Percentiles rank a stretch among this genome's conserved stretches.
phyloP scores from a whole-genome alignment of 176 grass and related monocot genomes.

The Eleusine coracana region DNA sequence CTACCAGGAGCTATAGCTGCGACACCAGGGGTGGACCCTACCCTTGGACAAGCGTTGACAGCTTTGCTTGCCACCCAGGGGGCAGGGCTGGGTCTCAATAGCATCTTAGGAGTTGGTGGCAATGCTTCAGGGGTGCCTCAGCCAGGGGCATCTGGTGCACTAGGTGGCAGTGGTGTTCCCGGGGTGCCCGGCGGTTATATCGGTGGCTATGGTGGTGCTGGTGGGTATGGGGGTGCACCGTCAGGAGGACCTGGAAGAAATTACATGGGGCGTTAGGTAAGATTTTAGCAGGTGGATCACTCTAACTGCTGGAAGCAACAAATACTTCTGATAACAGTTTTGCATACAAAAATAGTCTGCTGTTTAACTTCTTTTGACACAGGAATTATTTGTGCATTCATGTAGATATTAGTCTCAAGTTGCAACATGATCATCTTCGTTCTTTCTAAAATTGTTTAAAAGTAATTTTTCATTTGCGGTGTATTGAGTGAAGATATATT shows the following conservation, averaged over 20 bases:
- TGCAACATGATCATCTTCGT: neutral
- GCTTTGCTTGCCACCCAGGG: slow-evolving; percentile 80
- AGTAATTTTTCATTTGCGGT: neutral
- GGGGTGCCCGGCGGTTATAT: slow-evolving; percentile 59
- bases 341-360: neutral
- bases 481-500: neutral
- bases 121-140: slow-evolving; percentile 46
- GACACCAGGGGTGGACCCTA: slow-evolving; percentile 71
- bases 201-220: slow-evolving; percentile 68
- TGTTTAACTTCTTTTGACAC: neutral
- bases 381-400: slow-evolving; percentile 3
- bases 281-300: slow-evolving; percentile 37
- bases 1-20: slow-evolving; percentile 53
- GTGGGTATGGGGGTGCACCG: slow-evolving; percentile 70
- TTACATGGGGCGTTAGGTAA: slow-evolving; percentile 97
- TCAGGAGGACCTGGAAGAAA: slow-evolving; percentile 81
- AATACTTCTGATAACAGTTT: slow-evolving; percentile 35
- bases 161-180: slow-evolving; percentile 53
- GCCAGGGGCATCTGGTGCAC: slow-evolving; percentile 47
- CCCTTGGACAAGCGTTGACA: slow-evolving; percentile 85
- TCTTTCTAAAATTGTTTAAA: neutral
- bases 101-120: slow-evolving; percentile 54
- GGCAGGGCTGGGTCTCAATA: slow-evolving; percentile 60
- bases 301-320: slow-evolving; percentile 19
- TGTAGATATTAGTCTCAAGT: neutral